Conservation (phyloP, 805 yeast genomes). For the Tetrapisispora iriomotensis region DNA sequence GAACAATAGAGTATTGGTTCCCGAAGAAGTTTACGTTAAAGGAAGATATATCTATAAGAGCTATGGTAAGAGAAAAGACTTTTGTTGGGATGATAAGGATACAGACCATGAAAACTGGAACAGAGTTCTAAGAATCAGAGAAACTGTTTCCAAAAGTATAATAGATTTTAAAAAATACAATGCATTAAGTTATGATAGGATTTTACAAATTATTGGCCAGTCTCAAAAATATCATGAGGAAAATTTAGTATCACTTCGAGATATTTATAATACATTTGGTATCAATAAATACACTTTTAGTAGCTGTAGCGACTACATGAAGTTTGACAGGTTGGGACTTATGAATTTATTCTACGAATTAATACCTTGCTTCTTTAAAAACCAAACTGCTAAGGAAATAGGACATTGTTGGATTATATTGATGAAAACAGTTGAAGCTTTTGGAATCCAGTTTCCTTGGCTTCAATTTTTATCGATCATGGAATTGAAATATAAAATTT, state of each 20-base stretch:
- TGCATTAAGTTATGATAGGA: not conserved
- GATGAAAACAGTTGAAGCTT: not conserved
- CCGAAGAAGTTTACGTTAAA: too few species aligned
- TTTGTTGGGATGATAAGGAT: too few species aligned
- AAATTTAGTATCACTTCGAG: not conserved
- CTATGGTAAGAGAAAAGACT: too few species aligned
- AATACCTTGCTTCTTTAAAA: not conserved
- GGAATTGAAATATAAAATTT: not conserved
- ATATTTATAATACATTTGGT: not conserved
- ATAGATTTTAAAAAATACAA: too few species aligned
- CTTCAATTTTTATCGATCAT: not conserved
- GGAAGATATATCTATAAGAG: too few species aligned
- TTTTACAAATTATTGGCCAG: not conserved
- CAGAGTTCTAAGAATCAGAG: too few species aligned
- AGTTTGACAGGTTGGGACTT: not conserved
- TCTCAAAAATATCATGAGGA: not conserved
- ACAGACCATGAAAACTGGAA: too few species aligned
- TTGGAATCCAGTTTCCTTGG: not conserved
- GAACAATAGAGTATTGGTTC: too few species aligned
- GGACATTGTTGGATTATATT: not conserved
- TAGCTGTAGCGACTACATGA: not conserved
- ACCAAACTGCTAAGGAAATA: not conserved
- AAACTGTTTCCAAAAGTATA: too few species aligned
- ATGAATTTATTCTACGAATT: not conserved
- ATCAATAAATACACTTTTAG: not conserved